These are phyloP conservation scores for Nakaseomyces sp. DNA, from an alignment of 1,139 yeast species.

Conservation along the genomic window DNA sequence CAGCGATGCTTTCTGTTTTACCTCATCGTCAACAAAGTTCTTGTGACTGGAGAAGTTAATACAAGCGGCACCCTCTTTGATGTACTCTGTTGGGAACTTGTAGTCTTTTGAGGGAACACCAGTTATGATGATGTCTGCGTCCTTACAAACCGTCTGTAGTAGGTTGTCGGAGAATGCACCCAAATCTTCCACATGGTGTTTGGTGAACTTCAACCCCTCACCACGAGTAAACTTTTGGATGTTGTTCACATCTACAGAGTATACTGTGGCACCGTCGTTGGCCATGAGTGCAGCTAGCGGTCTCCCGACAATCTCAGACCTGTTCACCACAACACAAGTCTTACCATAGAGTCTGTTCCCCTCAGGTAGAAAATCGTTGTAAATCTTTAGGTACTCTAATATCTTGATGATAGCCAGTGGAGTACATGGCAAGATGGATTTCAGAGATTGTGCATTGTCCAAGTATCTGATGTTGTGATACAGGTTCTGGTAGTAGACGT, in stretches of 20 bases:
- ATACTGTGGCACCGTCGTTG: conserved; percentile 94
- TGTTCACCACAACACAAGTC: conserved; percentile 78
- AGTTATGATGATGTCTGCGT: conserved; percentile 86
- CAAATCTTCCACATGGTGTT: conserved; percentile 76
- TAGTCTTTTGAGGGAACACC: conserved; percentile 83
- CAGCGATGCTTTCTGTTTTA: conserved; percentile 76
- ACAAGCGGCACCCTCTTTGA: conserved; percentile 82
- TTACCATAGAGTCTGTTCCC: conserved; percentile 93
- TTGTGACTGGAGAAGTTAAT: conserved; percentile 84
- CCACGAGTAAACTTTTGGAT: conserved; percentile 92
- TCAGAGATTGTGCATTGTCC: conserved; percentile 59
- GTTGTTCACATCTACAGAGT: conserved; percentile 80
- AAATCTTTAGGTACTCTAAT: conserved; percentile 79
- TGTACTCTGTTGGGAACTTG: conserved; percentile 74
- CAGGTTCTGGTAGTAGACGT: conserved; percentile 83
- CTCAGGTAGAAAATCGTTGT: conserved; percentile 69
- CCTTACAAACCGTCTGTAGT: conserved; percentile 56
- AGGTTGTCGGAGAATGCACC: conserved; percentile 37
- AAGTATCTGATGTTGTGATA: conserved; percentile 84
- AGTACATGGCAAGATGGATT: conserved; percentile 90
- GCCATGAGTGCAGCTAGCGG: conserved; percentile 94
- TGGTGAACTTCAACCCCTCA: conserved; percentile 70
- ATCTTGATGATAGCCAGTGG: conserved; percentile 92
- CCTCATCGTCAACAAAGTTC: conserved; percentile 67
- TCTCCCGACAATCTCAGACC: conserved; percentile 94